These are phyloP conservation scores for Hypoxylon crocopeplum DNA, from an alignment of 495 filamentous ascomycete genomes.

Conservation along the genomic window DNA sequence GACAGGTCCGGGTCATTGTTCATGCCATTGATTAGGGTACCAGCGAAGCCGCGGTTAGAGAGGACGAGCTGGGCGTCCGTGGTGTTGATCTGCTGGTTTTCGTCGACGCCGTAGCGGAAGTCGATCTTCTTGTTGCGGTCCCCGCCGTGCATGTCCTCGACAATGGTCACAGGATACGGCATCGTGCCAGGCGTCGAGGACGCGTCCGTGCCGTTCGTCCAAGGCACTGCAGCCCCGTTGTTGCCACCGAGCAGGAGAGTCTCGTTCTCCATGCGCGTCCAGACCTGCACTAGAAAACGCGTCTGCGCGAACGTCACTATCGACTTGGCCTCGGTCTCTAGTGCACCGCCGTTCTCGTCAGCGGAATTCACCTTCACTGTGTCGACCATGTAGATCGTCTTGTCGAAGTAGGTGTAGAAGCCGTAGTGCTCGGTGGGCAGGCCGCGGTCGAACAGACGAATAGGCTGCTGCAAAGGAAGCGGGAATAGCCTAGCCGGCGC, in stretches of 20 bases:
- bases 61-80: constrained; percentile 60
- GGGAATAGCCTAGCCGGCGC: constrained; percentile 74
- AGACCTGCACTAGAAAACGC: constrained; percentile 88
- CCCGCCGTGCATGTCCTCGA: constrained; percentile 82
- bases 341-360: constrained; percentile 71
- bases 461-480: constrained; percentile 73
- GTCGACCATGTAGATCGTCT: constrained; percentile 76
- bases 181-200: constrained; percentile 70
- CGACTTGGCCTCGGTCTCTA: constrained; percentile 63
- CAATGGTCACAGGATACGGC: constrained; percentile 85
- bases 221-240: constrained; percentile 9
- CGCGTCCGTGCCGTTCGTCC: constrained; percentile 31
- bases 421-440: constrained; percentile 84
- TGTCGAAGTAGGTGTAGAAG: constrained; percentile 92
- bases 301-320: constrained; percentile 84
- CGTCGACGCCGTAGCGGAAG: constrained; percentile 72
- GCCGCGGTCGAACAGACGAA: constrained; percentile 86
- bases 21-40: constrained; percentile 54
- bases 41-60: constrained; percentile 67
- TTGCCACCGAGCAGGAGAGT: constrained; percentile 48
- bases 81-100: constrained; percentile 56
- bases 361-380: constrained; percentile 48
- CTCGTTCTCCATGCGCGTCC: constrained; percentile 68
- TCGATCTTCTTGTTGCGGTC: constrained; percentile 65
- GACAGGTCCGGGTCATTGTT: constrained; percentile 53